Percentiles rank a stretch among this genome's conserved stretches.
Evolutionary conservation across 2,329 filamentous ascomycete species (phyloP).

Genomic region (Penicillium sp.): DNA sequence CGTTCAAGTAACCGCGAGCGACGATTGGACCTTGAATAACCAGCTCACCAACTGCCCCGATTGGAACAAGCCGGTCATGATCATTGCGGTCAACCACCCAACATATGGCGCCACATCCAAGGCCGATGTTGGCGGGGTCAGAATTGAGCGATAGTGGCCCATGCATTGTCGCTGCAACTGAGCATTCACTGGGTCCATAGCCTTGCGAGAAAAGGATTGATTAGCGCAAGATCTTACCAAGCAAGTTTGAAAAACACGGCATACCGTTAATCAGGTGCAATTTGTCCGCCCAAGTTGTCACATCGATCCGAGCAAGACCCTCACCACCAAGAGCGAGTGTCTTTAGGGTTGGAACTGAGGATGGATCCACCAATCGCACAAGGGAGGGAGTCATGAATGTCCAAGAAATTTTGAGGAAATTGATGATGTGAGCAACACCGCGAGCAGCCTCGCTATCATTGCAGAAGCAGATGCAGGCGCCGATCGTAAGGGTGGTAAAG

Average conservation of each 20-base stretch:
- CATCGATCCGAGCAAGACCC: neutral
- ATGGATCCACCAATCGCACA: neutral
- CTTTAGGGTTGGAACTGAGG: neutral
- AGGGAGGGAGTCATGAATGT: conserved; percentile 5
- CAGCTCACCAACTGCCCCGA: conserved; percentile 5
- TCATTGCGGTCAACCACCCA: conserved; percentile 5
- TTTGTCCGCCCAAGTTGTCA: neutral
- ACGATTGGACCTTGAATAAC: conserved; percentile 1
- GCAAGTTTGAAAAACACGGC: neutral
- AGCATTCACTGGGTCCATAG: conserved; percentile 2
- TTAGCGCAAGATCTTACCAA: neutral
- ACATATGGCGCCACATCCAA: neutral
- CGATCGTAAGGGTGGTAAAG: conserved; percentile 25
- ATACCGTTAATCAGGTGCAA: neutral
- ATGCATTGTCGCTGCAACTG: neutral
- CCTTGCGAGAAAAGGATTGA: neutral
- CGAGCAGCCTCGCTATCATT: conserved; percentile 24
- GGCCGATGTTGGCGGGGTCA: conserved; percentile 1
- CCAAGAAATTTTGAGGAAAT: neutral
- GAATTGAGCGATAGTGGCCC: neutral
- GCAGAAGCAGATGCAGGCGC: conserved; percentile 38
- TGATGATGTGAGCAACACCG: neutral
- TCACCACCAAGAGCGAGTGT: conserved; percentile 3
- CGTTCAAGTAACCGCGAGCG: conserved; percentile 1
- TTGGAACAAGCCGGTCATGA: conserved; percentile 2